A percentile compares a stretch with the other conserved stretches of the same genome.
Conservation (phyloP, 208 protist species). For the Novymonas esmeraldas region DNA sequence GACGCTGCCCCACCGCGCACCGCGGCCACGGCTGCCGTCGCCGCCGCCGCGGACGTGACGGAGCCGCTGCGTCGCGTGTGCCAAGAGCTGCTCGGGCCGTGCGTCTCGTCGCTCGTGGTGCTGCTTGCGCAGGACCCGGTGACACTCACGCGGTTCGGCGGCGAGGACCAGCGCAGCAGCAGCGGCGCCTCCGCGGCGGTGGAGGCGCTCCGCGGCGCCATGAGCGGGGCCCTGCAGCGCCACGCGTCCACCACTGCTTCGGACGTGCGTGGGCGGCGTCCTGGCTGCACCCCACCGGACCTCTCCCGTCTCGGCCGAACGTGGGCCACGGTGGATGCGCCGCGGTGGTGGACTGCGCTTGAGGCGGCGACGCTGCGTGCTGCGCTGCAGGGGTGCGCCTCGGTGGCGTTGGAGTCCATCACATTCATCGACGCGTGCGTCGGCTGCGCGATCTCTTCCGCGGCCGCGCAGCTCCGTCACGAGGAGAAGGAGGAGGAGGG, state of each 20-base stretch:
- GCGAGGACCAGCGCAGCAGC: background rate
- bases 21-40: background rate
- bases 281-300: background rate
- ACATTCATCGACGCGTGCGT: slow-evolving; percentile 22
- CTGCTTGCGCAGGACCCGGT: slow-evolving; percentile 28
- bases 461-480: slow-evolving; percentile 6
- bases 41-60: background rate
- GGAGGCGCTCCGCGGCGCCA: background rate
- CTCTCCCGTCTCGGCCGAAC: slow-evolving; percentile 10
- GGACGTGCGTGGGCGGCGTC: background rate
- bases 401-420: slow-evolving; percentile 23
- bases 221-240: no score
- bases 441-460: no score
- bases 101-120: slow-evolving; percentile 22
- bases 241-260: background rate
- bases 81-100: slow-evolving; percentile 10
- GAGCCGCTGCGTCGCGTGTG: slow-evolving; percentile 5
- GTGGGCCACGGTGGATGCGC: background rate
- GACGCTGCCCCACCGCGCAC: background rate
- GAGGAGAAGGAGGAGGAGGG: background rate
- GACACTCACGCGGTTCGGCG: slow-evolving; percentile 8
- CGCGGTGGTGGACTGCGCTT: slow-evolving; percentile 18
- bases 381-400: slow-evolving; percentile 29
- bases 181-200: background rate
- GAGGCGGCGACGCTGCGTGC: slow-evolving; percentile 5